Evolutionary conservation across 164 flowering plant genomes (phyloP), one percentile per base, ranked within the genome.

Genomic region (Magnolia officinalis): DNA sequence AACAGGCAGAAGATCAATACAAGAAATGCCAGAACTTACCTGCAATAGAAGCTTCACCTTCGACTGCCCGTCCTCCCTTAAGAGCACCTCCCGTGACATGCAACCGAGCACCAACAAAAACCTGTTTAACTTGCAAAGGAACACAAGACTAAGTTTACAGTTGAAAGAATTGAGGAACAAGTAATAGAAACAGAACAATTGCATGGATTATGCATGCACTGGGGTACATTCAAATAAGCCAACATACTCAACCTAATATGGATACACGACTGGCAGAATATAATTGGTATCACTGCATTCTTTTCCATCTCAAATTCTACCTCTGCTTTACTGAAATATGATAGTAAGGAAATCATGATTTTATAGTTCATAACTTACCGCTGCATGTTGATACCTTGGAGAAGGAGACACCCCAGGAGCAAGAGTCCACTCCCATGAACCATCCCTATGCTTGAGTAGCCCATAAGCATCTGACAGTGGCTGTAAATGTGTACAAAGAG

Each of bases 391-490:
- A 83, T 96, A 96, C 77, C 99, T 90, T 52, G 95, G 89, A 26
- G 99, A 96, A 82, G 99, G 98, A 80, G 97, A 89, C 73, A 94
- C 96, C 51, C 99, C 99, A 72, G 99, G 99, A 67, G 99, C 99
- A 87, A 92, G 97, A 77, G 97, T 94, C 99, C 99, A 96, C 81
- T 96, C 99, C 99, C 99, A 96, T 77, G 89, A 93, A 71, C 98
- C 98, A 85, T 91, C 95, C 84, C 98, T 88, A 88, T 96, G 99
- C 98, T 90, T 90, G 50, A 94, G 94, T 74, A 96, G 85, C 59
- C 99, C 99, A 88, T 94, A 96, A 67, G 99, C 99, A 90, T 96
- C 99, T 75, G 89, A 90, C 63, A 94, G 83, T 37, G 99, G 97
- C 99, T 96, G 94, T 72, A 76, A 70, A 85, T 63, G 61, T 58